A percentile compares a stretch with the other conserved stretches of the same genome.
These are phyloP conservation scores for Phytophthora nicotianae DNA, from an alignment of 352 stramenopile genomes.

Conservation along the genomic window DNA sequence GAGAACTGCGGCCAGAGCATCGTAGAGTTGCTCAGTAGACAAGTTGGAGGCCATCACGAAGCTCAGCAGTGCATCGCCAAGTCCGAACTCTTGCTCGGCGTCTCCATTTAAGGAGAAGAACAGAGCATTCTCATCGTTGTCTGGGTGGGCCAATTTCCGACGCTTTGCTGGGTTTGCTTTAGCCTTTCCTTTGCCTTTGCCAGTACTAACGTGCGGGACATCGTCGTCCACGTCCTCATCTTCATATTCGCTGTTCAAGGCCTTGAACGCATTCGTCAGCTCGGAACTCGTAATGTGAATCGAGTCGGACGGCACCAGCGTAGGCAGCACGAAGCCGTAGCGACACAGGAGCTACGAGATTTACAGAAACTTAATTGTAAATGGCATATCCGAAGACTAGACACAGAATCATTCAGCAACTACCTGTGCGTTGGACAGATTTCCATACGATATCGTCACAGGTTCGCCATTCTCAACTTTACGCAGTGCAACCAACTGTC, in stretches of 20 bases:
- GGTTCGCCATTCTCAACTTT: constrained; percentile 46
- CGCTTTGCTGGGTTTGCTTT: constrained; percentile 49
- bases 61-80: constrained; percentile 62
- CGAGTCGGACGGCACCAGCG: constrained; percentile 44
- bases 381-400: not conserved
- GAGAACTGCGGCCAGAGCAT: constrained; percentile 63
- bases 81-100: constrained; percentile 58
- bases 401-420: not conserved
- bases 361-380: constrained; percentile 2
- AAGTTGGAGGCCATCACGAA: constrained; percentile 64
- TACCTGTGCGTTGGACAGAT: constrained; percentile 79
- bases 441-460: constrained; percentile 76
- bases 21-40: constrained; percentile 65
- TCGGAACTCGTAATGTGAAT: constrained; percentile 59
- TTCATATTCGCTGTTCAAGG: constrained; percentile 33
- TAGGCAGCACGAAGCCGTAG: constrained; percentile 70
- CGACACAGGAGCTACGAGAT: constrained; percentile 55
- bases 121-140: constrained; percentile 31
- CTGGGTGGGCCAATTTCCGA: constrained; percentile 44
- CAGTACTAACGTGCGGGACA: constrained; percentile 2
- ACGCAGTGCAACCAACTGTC: constrained; percentile 56
- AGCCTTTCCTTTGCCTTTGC: constrained; percentile 31
- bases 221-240: constrained; percentile 27
- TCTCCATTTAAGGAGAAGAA: constrained; percentile 65
- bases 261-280: constrained; percentile 44